Conservation (phyloP, 441 rosid species). For the Populus tomentosa region DNA sequence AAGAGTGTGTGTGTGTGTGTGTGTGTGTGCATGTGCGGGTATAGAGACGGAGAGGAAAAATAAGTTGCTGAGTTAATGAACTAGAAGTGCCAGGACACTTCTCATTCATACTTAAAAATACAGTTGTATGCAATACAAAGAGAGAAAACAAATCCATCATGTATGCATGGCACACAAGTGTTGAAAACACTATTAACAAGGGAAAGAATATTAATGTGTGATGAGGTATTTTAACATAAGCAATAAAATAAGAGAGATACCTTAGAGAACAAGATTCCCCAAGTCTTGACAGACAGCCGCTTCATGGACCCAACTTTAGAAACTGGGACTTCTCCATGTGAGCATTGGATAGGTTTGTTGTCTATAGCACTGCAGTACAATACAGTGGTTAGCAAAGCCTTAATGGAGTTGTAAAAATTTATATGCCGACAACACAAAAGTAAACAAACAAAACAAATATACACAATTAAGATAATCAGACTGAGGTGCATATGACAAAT, state of each 20-base stretch:
- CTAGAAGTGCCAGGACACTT: not conserved
- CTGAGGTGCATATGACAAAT: not conserved
- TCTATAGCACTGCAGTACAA: conserved; percentile 53
- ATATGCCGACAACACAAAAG: not conserved
- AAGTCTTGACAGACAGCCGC: conserved; percentile 71
- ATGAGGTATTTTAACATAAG: not conserved
- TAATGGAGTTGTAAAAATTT: not conserved
- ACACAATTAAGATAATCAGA: not conserved
- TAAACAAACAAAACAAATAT: not conserved
- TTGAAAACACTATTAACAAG: not conserved
- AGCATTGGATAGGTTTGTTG: conserved; percentile 78
- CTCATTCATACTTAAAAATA: not conserved
- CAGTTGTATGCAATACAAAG: not conserved
- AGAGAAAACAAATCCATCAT: not conserved
- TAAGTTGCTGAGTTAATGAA: not conserved
- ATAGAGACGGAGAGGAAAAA: not conserved
- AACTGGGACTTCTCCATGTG: conserved; percentile 74
- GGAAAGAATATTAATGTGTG: not conserved
- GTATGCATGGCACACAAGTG: not conserved
- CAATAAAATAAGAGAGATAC: conserved; percentile 28
- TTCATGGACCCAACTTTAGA: conserved; percentile 73
- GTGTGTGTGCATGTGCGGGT: too few species aligned
- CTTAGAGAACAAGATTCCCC: conserved; percentile 73
- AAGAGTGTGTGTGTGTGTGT: not conserved
- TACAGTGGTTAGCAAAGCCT: not conserved